Base-by-base conservation (phyloP, 2,329 filamentous ascomycete genomes). In the Tolypocladium pustulatum region DNA sequence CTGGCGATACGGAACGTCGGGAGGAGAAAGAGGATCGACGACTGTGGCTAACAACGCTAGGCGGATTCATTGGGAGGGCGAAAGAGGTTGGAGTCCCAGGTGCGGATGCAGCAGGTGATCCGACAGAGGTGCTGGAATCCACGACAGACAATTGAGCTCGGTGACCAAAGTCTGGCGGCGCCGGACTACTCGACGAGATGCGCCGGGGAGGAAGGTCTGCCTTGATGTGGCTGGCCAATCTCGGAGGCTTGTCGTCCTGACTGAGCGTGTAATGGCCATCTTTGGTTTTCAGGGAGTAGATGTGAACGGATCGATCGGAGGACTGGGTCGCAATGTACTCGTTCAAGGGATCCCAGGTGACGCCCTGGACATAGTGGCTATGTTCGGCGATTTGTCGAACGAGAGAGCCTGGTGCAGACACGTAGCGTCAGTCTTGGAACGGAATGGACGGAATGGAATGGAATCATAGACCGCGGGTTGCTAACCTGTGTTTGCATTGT, bases 291-390 rank as follows among this genome's bases (percentile, higher is more conserved):
- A 99, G 78, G 0, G 89, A 93, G 76, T 99, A 99, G 65, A 99
- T 94, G 73, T 99, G 95, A 17, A 97, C 93, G 2, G 94, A 97
- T 70, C 94, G 88, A 75, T 99, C 94, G 6, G 94, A 99, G 8
- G 94, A 99, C 71, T 99, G 94, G 1, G 94, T 99, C 41, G 94
- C 94, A 61, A 99, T 92, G 72, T 92, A 99, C 75, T 99, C 94
- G 75, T 97, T 97, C 58, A 97, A 76, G 30, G 94, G 95, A 76
- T 99, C 95, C 95, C 94, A 99, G 5, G 94, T 89, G 9, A 99
- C 95, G 54, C 94, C 94, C 75, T 99, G 94, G 22, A 99, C 94
- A 72, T 97, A 99, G 73, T 99, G 94, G 68, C 91, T 96, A 75
- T 97, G 93, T 72, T 97, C 93, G 57, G 93, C 93, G 63, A 97